phyloP scores from a whole-genome alignment of 805 yeast species.

The Wickerhamomyces bisporus region DNA sequence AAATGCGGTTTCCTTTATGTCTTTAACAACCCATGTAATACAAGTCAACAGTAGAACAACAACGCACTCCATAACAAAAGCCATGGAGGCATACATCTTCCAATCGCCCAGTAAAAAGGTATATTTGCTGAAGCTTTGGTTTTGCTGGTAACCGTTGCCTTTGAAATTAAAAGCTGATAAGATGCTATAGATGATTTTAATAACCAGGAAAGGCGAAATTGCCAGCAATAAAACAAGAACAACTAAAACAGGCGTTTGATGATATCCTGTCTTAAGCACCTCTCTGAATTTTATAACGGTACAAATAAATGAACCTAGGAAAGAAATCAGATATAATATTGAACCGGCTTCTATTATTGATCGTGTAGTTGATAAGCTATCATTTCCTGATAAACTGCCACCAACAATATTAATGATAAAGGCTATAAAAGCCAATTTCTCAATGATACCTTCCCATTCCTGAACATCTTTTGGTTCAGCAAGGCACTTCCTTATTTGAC shows the following conservation, averaged over 20 bases:
- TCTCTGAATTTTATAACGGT: background rate
- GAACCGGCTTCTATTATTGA: background rate
- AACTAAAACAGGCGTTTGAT: background rate
- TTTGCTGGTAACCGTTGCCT: too few relatives aligned
- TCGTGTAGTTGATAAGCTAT: background rate
- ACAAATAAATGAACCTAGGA: background rate
- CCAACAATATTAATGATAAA: background rate
- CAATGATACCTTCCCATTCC: background rate
- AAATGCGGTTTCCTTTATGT: background rate
- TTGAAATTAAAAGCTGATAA: background rate
- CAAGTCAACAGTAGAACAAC: background rate
- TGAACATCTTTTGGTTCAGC: background rate
- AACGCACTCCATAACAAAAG: constrained; percentile 1
- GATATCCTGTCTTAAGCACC: background rate
- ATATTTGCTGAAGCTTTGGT: background rate
- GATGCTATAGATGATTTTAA: constrained; percentile 1
- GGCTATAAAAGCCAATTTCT: background rate
- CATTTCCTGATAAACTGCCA: background rate
- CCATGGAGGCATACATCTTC: constrained; percentile 2
- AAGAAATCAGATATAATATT: background rate
- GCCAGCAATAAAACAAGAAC: background rate
- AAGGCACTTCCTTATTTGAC: background rate
- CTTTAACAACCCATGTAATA: background rate
- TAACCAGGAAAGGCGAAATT: background rate
- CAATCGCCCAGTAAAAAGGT: constrained; percentile 5